Conservation (phyloP, 352 stramenopile species). For the Pythium coloratum region DNA sequence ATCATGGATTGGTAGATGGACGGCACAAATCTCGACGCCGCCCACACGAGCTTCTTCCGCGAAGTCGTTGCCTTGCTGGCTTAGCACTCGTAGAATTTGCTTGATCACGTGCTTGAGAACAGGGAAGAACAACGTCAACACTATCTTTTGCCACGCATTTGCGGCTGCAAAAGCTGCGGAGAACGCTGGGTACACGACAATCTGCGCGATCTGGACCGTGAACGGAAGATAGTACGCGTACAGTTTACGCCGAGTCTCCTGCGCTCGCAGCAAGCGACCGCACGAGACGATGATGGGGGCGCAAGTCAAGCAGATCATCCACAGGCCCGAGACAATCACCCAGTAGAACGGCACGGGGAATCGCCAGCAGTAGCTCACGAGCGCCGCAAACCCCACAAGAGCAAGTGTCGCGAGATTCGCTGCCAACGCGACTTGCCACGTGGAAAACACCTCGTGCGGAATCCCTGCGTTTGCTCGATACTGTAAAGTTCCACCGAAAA, state of each 20-base stretch:
- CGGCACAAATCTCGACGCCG: constrained; percentile 19
- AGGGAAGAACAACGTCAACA: constrained; percentile 9
- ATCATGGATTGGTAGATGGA: constrained; percentile 26
- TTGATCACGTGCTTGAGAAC: constrained; percentile 16
- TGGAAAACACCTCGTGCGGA: not conserved
- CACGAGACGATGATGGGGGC: not conserved
- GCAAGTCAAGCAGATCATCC: not conserved
- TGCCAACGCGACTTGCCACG: not conserved
- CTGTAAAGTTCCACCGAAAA: not conserved
- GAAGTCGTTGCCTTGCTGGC: not conserved
- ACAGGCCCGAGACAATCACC: not conserved
- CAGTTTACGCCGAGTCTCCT: not conserved
- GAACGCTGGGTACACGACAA: constrained; percentile 19
- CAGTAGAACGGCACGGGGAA: not conserved
- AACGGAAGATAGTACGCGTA: constrained; percentile 1
- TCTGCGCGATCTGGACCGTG: constrained; percentile 16
- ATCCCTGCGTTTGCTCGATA: not conserved
- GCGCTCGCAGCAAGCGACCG: not conserved
- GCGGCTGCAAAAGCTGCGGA: not conserved
- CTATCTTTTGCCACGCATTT: not conserved
- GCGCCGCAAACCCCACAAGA: not conserved
- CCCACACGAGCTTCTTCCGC: constrained; percentile 13
- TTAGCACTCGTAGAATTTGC: not conserved
- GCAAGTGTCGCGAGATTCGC: not conserved
- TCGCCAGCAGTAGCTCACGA: not conserved